A percentile compares a stretch with the other conserved stretches of the same genome.
Evolutionary conservation across 2,329 filamentous ascomycete species (phyloP).

Genomic region (Epicoccum nigrum): DNA sequence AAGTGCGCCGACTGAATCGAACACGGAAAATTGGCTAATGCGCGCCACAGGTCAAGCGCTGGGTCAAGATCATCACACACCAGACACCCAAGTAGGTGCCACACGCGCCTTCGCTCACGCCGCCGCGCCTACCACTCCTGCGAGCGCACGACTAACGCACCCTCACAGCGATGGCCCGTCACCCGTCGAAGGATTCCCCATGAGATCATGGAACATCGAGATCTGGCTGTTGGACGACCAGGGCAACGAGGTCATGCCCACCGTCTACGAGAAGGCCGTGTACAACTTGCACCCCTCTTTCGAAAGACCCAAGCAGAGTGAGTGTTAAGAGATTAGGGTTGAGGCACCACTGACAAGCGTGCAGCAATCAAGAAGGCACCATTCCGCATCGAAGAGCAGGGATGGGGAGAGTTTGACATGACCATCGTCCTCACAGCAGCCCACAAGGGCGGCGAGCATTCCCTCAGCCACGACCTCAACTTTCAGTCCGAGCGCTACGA

Average conservation of each 20-base stretch:
- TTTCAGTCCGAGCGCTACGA: conserved; percentile 85
- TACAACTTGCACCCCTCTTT: conserved; percentile 97
- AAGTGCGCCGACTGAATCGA: conserved; percentile 31
- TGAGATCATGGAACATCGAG: conserved; percentile 90
- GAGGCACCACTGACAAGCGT: conserved; percentile 4
- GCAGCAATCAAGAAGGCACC: conserved; percentile 76
- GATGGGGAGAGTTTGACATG: conserved; percentile 99
- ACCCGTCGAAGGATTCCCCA: conserved; percentile 84
- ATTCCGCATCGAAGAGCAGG: conserved; percentile 89
- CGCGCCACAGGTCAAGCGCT: conserved; percentile 71
- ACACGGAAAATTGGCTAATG: not conserved
- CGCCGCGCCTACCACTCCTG: conserved; percentile 7
- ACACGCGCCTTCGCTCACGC: conserved; percentile 19
- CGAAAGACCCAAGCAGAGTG: conserved; percentile 83
- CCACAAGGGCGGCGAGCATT: conserved; percentile 83
- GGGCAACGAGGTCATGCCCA: conserved; percentile 82
- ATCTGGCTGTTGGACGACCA: conserved; percentile 84
- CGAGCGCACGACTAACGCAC: conserved; percentile 17
- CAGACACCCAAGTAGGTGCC: conserved; percentile 81
- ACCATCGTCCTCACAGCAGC: conserved; percentile 79
- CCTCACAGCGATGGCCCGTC: conserved; percentile 73
- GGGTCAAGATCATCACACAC: conserved; percentile 90
- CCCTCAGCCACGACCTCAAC: conserved; percentile 87
- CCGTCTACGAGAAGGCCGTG: conserved; percentile 86
- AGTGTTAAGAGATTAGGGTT: conserved; percentile 1